These are phyloP conservation scores for Pleurotus tuber-regium DNA, from an alignment of 768 basidiomycete species.

Conservation along the genomic window DNA sequence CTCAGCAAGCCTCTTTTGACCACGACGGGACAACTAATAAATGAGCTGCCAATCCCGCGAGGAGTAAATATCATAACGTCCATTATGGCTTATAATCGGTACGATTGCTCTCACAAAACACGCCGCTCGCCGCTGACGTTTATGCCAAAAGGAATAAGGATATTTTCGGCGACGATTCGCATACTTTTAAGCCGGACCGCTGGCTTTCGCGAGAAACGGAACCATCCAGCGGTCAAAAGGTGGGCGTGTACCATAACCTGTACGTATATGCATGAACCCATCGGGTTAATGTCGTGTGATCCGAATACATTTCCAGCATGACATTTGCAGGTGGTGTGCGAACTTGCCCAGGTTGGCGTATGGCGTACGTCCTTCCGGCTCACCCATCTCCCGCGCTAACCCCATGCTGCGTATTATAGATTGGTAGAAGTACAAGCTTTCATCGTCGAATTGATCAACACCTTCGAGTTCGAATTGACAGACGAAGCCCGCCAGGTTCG, in stretches of 20 bases:
- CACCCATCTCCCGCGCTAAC: neutral
- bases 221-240: slow-evolving; percentile 35
- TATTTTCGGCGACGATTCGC: slow-evolving; percentile 47
- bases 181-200: slow-evolving; percentile 45
- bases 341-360: slow-evolving; percentile 36
- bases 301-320: slow-evolving; percentile 14
- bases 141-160: slow-evolving; percentile 30
- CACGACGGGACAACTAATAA: slow-evolving; percentile 40
- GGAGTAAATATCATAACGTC: slow-evolving; percentile 49
- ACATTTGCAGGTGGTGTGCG: slow-evolving; percentile 30
- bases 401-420: neutral
- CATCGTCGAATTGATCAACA: neutral
- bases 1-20: slow-evolving; percentile 50
- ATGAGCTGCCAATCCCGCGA: slow-evolving; percentile 47
- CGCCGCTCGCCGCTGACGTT: neutral
- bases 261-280: slow-evolving; percentile 15
- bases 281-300: neutral
- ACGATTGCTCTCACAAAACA: neutral
- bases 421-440: slow-evolving; percentile 3
- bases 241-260: slow-evolving; percentile 50
- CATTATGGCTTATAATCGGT: slow-evolving; percentile 55
- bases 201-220: slow-evolving; percentile 43
- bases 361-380: slow-evolving; percentile 21
- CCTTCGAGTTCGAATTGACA: slow-evolving; percentile 1
- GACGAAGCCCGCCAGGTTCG: neutral